Evolutionary conservation across 1,284 basidiomycete genomes (phyloP).

Genomic region (Melampsora larici-populina): DNA sequence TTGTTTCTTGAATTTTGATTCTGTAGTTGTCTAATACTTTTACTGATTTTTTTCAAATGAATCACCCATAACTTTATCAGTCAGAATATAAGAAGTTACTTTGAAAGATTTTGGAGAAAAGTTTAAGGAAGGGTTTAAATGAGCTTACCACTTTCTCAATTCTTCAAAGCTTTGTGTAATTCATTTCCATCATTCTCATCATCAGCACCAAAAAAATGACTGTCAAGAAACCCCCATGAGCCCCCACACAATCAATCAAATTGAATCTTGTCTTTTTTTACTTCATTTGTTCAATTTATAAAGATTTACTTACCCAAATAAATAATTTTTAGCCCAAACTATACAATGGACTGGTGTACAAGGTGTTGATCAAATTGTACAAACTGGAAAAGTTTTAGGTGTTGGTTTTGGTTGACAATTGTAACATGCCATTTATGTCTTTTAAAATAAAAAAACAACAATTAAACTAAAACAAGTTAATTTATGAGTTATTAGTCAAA

Average conservation of each 20-base stretch:
- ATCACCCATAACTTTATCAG: too few relatives aligned
- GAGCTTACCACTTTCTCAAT: conserved; percentile 75
- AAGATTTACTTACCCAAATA: conserved; percentile 72
- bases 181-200: conserved; percentile 74
- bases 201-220: conserved; percentile 84
- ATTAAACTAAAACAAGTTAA: too few relatives aligned
- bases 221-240: conserved; percentile 52
- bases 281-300: too few relatives aligned
- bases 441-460: too few relatives aligned
- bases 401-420: conserved; percentile 84
- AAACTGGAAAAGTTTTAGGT: conserved; percentile 93
- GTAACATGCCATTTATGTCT: conserved; percentile 85
- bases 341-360: conserved; percentile 98
- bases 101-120: too few relatives aligned
- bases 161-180: conserved; percentile 76
- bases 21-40: conserved; percentile 85
- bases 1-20: conserved; percentile 82
- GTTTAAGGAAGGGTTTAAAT: too few relatives aligned
- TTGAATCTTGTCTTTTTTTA: too few relatives aligned
- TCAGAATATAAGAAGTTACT: too few relatives aligned
- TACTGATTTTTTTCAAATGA: too few relatives aligned
- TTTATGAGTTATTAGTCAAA: too few relatives aligned
- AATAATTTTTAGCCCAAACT: conserved; percentile 97
- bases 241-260: conserved; percentile 2
- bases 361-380: conserved; percentile 95